phyloP scores from a whole-genome alignment of 768 basidiomycete genomes.

The Lentinula edodes region DNA sequence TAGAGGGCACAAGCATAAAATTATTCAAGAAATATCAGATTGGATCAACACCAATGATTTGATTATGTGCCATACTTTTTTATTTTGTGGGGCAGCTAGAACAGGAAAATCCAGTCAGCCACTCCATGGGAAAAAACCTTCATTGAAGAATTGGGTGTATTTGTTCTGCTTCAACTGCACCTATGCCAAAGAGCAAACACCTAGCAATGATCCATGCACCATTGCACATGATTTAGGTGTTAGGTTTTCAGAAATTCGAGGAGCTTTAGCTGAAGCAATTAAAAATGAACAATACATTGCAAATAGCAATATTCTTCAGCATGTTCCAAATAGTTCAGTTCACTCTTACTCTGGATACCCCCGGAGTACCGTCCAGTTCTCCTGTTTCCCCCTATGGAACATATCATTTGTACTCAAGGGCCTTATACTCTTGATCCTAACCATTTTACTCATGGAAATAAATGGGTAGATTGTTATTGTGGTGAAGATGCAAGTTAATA shows the following conservation, averaged over 20 bases:
- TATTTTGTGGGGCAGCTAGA: neutral
- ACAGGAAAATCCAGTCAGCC: conserved; percentile 1
- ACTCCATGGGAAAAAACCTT: too few relatives aligned
- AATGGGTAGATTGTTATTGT: neutral
- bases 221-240: neutral
- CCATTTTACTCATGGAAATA: neutral
- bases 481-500: too few relatives aligned
- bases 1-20: neutral
- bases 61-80: neutral
- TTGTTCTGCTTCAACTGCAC: neutral
- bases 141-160: too few relatives aligned
- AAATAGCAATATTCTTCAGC: too few relatives aligned
- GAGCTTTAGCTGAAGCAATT: neutral
- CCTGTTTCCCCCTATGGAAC: neutral
- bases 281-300: too few relatives aligned
- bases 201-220: neutral
- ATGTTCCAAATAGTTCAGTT: neutral
- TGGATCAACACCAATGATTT: neutral
- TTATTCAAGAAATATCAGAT: neutral
- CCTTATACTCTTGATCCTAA: neutral
- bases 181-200: neutral
- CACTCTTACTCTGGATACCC: neutral
- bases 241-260: neutral
- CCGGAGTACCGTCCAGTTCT: neutral
- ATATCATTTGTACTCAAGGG: neutral